Base-by-base conservation (phyloP, 106 monocot genomes). In the Agapanthus africanus region DNA sequence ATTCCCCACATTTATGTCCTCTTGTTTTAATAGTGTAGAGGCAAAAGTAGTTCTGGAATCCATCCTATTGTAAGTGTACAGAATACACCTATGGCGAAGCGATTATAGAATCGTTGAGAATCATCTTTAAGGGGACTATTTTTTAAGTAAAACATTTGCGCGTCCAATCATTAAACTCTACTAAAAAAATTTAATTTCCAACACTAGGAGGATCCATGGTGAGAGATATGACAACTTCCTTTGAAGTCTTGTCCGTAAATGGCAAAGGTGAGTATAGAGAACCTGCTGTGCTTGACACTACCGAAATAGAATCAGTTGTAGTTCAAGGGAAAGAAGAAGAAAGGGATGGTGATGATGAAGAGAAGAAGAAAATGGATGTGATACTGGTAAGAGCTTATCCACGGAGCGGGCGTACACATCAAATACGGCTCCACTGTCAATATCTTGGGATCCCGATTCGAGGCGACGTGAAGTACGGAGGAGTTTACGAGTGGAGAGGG, bases 391-490 rank as follows among this genome's bases (percentile, higher is more conserved):
- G 91, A 72, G 91, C 88, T 21, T 80, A 77, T 23, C 95, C 95
- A 16, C 50, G 80, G 74, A 95, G 88, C 47, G 95, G 95, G 33
- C 68, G 95, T 57, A 95, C 95, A 9, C 95, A 95, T 77, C 95
- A 95, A 75, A 88, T 95, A 40, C 80, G 95, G 4, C 65, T 95
- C 21, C 95, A 95, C 25, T 95, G 95, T 27, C 95, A 95, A 77
- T 79, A 91, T 74, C 70, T 95, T 8, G 86, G 91, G 19, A 62
- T 95, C 61, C 81, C 95, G 0, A 88, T 91, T 41, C 79, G 56
- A 75, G 95, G 95, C 9, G 91, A 91, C 73, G 95, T 88, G 32
- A 95, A 95, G 76, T 95, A 95, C 67, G 83, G 84, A 0, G 95
- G 95, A 3, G 84, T 91, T 47, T 40, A 50, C 46, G 73, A 79